Percentiles rank a stretch among this genome's conserved stretches.
phyloP scores from a whole-genome alignment of 148 eudicot species.

The Persicaria tinctoria region DNA sequence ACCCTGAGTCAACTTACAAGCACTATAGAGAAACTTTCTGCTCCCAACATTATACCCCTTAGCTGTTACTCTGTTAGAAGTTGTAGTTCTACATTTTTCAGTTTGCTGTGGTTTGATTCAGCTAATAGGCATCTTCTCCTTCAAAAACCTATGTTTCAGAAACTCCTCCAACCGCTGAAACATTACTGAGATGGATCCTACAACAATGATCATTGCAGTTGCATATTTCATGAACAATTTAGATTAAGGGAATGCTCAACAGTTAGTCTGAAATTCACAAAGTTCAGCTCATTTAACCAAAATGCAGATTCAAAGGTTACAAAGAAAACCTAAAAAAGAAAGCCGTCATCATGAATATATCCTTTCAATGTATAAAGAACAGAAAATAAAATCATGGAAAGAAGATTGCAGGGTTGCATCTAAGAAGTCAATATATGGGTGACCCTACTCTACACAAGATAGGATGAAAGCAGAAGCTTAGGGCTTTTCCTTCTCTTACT shows the following conservation, averaged over 20 bases:
- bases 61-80: neutral
- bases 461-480: neutral
- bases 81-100: neutral
- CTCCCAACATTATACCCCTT: too few species aligned
- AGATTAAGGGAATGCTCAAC: neutral
- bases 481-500: neutral
- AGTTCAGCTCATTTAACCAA: neutral
- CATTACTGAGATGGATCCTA: constrained; percentile 43
- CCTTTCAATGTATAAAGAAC: neutral
- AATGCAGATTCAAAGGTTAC: neutral
- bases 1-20: too few species aligned
- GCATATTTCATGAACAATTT: neutral
- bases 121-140: constrained; percentile 22
- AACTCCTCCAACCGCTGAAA: constrained; percentile 53
- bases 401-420: neutral
- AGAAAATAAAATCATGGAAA: neutral
- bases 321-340: neutral
- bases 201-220: constrained; percentile 1
- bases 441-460: neutral
- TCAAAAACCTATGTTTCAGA: constrained; percentile 44
- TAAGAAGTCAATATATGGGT: neutral
- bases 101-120: constrained; percentile 1
- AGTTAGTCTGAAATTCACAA: neutral
- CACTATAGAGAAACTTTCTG: too few species aligned
- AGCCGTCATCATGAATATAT: neutral